Percentiles rank a stretch among this genome's conserved stretches.
phyloP scores from a whole-genome alignment of 257 asterid species.

The Prunella vulgaris region DNA sequence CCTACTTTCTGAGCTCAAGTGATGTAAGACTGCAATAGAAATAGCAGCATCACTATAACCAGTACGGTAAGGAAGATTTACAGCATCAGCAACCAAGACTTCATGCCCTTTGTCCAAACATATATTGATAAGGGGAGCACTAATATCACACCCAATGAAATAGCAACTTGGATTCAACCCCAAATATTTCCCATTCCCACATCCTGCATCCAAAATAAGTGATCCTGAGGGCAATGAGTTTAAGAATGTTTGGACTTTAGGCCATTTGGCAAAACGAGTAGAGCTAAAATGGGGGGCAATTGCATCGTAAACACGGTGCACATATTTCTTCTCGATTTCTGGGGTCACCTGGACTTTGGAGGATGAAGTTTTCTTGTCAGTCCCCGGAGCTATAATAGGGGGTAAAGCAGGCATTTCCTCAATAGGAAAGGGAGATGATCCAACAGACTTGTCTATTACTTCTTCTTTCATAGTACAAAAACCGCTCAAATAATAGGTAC shows the following conservation, averaged over 20 bases:
- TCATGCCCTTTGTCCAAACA: slow-evolving; percentile 79
- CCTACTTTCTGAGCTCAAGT: slow-evolving; percentile 81
- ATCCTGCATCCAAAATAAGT: slow-evolving; percentile 83
- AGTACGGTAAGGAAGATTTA: slow-evolving; percentile 80
- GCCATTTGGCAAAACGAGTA: slow-evolving; percentile 96
- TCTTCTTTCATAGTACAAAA: slow-evolving; percentile 56
- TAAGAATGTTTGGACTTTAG: slow-evolving; percentile 79
- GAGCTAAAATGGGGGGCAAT: slow-evolving; percentile 99
- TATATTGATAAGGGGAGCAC: slow-evolving; percentile 70
- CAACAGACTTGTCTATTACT: too few species aligned
- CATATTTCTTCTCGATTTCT: slow-evolving; percentile 90
- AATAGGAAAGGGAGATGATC: slow-evolving; percentile 19
- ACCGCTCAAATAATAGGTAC: slow-evolving; percentile 11
- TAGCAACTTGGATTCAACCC: slow-evolving; percentile 69
- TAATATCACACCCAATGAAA: slow-evolving; percentile 84
- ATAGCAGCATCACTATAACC: slow-evolving; percentile 92
- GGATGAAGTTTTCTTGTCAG: slow-evolving; percentile 24
- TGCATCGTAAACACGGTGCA: slow-evolving; percentile 92
- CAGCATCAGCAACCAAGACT: slow-evolving; percentile 94
- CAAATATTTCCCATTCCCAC: slow-evolving; percentile 93
- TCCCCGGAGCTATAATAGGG: slow-evolving; percentile 36
- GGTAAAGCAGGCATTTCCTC: slow-evolving; percentile 43
- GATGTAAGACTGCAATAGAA: slow-evolving; percentile 95
- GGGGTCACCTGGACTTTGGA: slow-evolving; percentile 69
- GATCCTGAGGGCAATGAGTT: slow-evolving; percentile 73